Evolutionary conservation across 345 rosid species (phyloP), one percentile per base, ranked within the genome.

Genomic region (Hibiscus trionum): DNA sequence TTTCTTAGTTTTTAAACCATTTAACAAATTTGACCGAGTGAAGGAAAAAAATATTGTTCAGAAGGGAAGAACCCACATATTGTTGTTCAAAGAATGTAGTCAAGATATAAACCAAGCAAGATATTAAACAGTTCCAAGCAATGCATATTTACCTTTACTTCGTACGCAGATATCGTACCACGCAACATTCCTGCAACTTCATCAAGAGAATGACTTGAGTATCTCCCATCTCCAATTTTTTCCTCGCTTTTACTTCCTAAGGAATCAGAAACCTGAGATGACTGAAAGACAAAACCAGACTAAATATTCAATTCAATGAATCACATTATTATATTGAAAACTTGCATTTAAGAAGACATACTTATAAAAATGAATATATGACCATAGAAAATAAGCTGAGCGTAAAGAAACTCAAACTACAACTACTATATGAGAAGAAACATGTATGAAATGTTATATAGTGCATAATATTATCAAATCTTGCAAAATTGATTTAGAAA

Each of bases 141-240:
- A 42, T 16, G 66, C 46, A 66, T 53, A 37, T 60, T 70, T 66
- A 91, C 98, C 98, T 94, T 94, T 62, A 75, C 82, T 87, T 90
- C 99, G 75, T 90, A 95, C 15, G 86, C 83, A 79, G 97, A 84
- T 21, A 21, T 21, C 0, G 33, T 31, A 31, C 33, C 33, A 31
- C 33, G 33, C 33, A 31, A 31, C 33, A 31, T 31, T 31, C 33
- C 33, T 31, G 33, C 33, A 31, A 31, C 33, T 31, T 31, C 33
- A 31, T 31, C 33, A 31, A 31, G 33, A 31, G 33, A 31, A 31
- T 31, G 33, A 31, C 33, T 31, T 3, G 33, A 31, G 33, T 31
- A 31, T 31, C 33, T 31, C 4, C 33, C 33, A 31, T 31, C 33
- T 31, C 33, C 33, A 31, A 31, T 31, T 31, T 31, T 31, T 31